phyloP scores from a whole-genome alignment of 768 basidiomycete genomes.

The Lactarius indigo region DNA sequence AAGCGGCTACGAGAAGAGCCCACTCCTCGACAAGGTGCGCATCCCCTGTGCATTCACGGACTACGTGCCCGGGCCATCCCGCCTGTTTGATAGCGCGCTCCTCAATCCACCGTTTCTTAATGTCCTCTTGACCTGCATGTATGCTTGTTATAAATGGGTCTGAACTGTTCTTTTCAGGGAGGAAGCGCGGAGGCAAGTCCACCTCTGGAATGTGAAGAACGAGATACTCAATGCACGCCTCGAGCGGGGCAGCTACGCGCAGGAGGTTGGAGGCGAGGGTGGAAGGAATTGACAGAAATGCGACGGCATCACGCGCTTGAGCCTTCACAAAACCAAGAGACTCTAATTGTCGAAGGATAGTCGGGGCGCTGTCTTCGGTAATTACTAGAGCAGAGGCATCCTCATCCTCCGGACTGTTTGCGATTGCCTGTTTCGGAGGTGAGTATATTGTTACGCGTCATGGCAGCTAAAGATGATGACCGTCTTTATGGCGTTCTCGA shows the following conservation, averaged over 20 bases:
- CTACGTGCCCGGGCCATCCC: slow-evolving; percentile 72
- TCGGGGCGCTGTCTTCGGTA: slow-evolving; percentile 39
- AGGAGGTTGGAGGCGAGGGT: slow-evolving; percentile 61
- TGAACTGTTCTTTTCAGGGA: slow-evolving; percentile 61
- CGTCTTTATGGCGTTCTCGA: slow-evolving; percentile 79
- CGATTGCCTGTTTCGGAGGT: slow-evolving; percentile 41
- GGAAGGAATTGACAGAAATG: slow-evolving; percentile 57
- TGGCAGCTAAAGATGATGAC: slow-evolving; percentile 34
- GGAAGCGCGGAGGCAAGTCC: slow-evolving; percentile 74
- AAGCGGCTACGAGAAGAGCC: slow-evolving; percentile 50
- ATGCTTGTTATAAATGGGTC: slow-evolving; percentile 64
- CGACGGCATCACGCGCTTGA: slow-evolving; percentile 51
- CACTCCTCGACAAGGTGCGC: slow-evolving; percentile 42
- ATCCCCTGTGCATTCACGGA: slow-evolving; percentile 50
- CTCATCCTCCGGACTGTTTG: slow-evolving; percentile 47
- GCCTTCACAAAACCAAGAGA: slow-evolving; percentile 61
- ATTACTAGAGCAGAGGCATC: slow-evolving; percentile 38
- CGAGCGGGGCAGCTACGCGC: slow-evolving; percentile 53
- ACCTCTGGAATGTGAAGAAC: slow-evolving; percentile 82
- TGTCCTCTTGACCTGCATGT: slow-evolving; percentile 56
- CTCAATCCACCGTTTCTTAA: slow-evolving; percentile 75
- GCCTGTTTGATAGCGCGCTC: slow-evolving; percentile 80
- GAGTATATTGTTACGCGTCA: slow-evolving; percentile 5
- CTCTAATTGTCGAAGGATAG: slow-evolving; percentile 52
- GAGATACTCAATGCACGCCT: slow-evolving; percentile 82